Evolutionary conservation across 2,329 filamentous ascomycete species (phyloP), one percentile per base, ranked within the genome.

Genomic region (Colletotrichum lupini): DNA sequence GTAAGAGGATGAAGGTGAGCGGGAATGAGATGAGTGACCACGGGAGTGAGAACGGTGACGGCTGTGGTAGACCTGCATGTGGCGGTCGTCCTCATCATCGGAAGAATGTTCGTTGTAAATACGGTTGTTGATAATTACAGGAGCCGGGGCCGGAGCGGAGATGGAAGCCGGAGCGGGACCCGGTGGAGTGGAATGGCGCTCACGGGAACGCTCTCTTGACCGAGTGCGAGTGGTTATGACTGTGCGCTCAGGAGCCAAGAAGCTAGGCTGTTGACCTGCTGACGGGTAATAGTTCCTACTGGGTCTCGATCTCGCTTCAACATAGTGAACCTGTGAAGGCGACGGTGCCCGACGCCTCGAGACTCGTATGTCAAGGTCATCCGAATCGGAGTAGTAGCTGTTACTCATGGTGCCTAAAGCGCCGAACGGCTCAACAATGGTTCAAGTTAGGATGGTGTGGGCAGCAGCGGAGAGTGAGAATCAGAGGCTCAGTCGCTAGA

Each of bases 41-140:
- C 74, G 76, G 22, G 78, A 81, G 16, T 77, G 78, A 37, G 77
- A 77, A 46, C 79, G 78, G 55, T 76, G 79, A 28, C 76, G 79
- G 24, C 78, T 76, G 62, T 77, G 76, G 61, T 76, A 73, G 63
- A 82, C 65, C 69, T 81, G 80, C 67, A 80, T 78, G 68, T 76
- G 81, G 60, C 77, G 79, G 53, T 79, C 77, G 42, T 81, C 80
- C 32, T 83, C 81, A 2, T 83, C 83, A 46, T 87, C 86, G 5
- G 84, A 87, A 24, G 85, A 86, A 64, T 85, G 76, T 26, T 87
- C 83, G 73, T 87, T 87, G 76, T 88, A 86, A 70, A 89, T 87
- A 69, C 83, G 83, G 79, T 90, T 91, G 77, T 90, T 89, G 78
- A 91, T 90, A 65, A 91, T 86, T 60, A 91, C 84, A 1, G 88